phyloP scores from a whole-genome alignment of 345 rosid genomes.

The Anacardium occidentale region DNA sequence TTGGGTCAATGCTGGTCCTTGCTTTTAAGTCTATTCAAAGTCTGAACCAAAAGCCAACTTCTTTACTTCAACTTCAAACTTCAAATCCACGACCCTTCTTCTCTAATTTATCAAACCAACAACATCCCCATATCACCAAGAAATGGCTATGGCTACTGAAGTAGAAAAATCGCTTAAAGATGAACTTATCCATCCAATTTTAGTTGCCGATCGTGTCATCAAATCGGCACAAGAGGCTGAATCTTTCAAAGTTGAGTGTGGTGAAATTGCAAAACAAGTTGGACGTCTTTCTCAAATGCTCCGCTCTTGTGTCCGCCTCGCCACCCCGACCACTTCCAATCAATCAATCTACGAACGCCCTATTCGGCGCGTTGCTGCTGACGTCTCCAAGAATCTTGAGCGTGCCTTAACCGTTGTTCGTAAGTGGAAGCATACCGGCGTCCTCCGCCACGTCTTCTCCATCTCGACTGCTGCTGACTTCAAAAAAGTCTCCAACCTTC shows the following conservation, averaged over 20 bases:
- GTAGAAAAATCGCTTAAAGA: slow-evolving; percentile 34
- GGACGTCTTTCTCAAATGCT: slow-evolving; percentile 51
- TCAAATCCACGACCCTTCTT: no score
- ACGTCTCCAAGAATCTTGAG: slow-evolving; percentile 56
- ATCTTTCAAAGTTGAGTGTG: slow-evolving; percentile 44
- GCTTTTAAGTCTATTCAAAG: no score
- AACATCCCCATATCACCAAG: neutral
- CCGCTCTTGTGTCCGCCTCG: slow-evolving; percentile 50
- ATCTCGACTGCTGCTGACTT: slow-evolving; percentile 55
- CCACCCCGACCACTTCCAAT: slow-evolving; percentile 18
- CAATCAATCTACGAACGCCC: slow-evolving; percentile 58
- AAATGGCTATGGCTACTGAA: slow-evolving; percentile 16
- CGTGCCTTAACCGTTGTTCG: slow-evolving; percentile 55
- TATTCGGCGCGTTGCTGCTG: slow-evolving; percentile 47
- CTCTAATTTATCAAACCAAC: neutral
- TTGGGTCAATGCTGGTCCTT: no score
- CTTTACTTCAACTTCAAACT: no score
- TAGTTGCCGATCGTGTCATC: slow-evolving; percentile 46
- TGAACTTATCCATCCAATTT: slow-evolving; percentile 36
- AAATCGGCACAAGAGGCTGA: slow-evolving; percentile 41
- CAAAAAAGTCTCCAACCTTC: slow-evolving; percentile 43
- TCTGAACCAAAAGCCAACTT: no score
- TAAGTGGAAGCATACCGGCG: slow-evolving; percentile 47
- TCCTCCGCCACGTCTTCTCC: slow-evolving; percentile 59
- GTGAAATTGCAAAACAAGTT: slow-evolving; percentile 44